phyloP scores from a whole-genome alignment of 345 rosid genomes.

The Turritis glabra region DNA sequence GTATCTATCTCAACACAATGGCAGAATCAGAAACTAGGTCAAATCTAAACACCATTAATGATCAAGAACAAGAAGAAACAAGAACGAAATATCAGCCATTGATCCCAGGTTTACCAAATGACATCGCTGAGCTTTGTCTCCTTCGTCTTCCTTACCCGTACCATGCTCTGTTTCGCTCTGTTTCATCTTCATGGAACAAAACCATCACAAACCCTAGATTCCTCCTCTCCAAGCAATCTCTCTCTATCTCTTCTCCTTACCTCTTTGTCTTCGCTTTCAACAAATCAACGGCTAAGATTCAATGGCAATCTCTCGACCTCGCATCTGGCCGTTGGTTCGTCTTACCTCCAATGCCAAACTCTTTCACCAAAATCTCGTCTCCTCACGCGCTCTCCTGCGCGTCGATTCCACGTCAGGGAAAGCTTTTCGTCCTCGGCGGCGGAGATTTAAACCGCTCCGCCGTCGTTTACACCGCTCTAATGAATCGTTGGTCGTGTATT shows the following conservation, averaged over 20 bases:
- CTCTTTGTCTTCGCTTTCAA: constrained; percentile 65
- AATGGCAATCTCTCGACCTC: constrained; percentile 72
- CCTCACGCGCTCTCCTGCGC: constrained; percentile 63
- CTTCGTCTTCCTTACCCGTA: constrained; percentile 67
- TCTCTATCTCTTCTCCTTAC: constrained; percentile 51
- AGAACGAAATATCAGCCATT: constrained; percentile 40
- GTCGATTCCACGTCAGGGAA: constrained; percentile 59
- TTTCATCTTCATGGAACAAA: constrained; percentile 70
- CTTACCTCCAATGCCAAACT: constrained; percentile 63
- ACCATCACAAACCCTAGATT: constrained; percentile 54
- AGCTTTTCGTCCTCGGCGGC: constrained; percentile 72
- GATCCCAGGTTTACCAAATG: constrained; percentile 74
- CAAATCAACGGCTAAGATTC: constrained; percentile 60
- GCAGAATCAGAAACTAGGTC: neutral
- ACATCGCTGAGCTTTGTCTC: constrained; percentile 65
- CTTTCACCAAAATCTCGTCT: constrained; percentile 47
- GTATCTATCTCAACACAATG: neutral
- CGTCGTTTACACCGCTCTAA: constrained; percentile 47
- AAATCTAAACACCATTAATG: neutral
- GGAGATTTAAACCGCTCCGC: constrained; percentile 42
- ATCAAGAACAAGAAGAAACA: neutral
- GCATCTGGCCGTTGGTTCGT: constrained; percentile 64
- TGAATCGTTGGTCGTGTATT: constrained; percentile 60
- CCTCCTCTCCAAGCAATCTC: constrained; percentile 43
- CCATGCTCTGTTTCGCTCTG: constrained; percentile 55